These are phyloP conservation scores for Ophiostoma populinum DNA, from an alignment of 2,329 filamentous ascomycete genomes.

Conservation along the genomic window DNA sequence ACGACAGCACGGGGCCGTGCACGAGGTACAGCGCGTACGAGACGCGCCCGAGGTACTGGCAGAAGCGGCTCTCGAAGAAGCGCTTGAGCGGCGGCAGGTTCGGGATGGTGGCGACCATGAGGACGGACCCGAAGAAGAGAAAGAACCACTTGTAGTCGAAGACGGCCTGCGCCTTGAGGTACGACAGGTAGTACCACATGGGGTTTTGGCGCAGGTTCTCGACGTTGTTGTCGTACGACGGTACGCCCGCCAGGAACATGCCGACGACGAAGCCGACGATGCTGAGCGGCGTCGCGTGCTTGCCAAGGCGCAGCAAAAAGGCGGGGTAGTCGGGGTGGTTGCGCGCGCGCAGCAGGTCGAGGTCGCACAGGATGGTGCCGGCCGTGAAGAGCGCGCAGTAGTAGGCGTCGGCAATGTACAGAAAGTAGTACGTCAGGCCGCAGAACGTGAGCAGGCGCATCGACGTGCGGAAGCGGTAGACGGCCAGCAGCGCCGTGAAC, in stretches of 20 bases:
- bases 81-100: constrained; percentile 38
- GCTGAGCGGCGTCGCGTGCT: constrained; percentile 32
- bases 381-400: constrained; percentile 42
- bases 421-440: constrained; percentile 42
- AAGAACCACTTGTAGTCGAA: constrained; percentile 53
- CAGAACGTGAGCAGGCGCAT: constrained; percentile 36
- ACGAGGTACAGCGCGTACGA: constrained; percentile 47
- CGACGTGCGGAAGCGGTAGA: constrained; percentile 35
- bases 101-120: constrained; percentile 37
- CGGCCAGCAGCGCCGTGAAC: constrained; percentile 38
- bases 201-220: constrained; percentile 32
- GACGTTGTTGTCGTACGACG: constrained; percentile 31
- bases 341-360: constrained; percentile 34
- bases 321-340: constrained; percentile 28
- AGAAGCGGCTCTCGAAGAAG: constrained; percentile 41
- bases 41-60: constrained; percentile 44
- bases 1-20: constrained; percentile 43
- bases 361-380: constrained; percentile 44
- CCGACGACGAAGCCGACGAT: constrained; percentile 33
- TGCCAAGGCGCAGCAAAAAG: constrained; percentile 27
- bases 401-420: constrained; percentile 50
- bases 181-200: constrained; percentile 43
- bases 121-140: constrained; percentile 41
- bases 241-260: constrained; percentile 43
- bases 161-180: constrained; percentile 46